Evolutionary conservation across 371 early-diverging fungal genomes (phyloP), one percentile per base, ranked within the genome.

Genomic region (Mortierella sp.): DNA sequence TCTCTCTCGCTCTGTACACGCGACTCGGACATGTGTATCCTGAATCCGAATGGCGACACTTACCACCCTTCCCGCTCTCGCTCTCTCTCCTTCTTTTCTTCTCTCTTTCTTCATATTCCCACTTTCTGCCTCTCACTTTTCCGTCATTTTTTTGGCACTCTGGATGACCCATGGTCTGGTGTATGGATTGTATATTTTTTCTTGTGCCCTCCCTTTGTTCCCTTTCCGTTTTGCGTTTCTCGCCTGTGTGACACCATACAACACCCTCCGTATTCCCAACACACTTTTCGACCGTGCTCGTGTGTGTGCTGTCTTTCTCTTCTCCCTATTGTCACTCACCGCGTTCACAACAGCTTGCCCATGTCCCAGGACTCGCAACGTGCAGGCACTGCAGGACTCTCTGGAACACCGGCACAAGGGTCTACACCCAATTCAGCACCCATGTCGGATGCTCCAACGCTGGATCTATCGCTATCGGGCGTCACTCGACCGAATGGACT

Each of bases 321-420:
- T 18, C 5, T 51, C 51, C 18, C n/a, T 39, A 27, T 43, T 28
- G 43, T 3, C 19, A 7, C 34, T 31, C 18, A 4, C 24, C 49
- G 50, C 58, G 27, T 50, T 41, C 50, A 50, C 61, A 27, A 13
- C 12, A 58, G 56, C 38, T 45, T 31, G 9, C 23, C 21, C n/a
- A 50, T 45, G 38, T 56, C 57, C 39, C 51, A 52, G 28, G 51
- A 51, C 19, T 43, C 42, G 28, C 30, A 9, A 9, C 49, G 24
- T 49, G 52, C 51, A 28, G 52, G 51, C 16, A 51, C 27, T 38
- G 61, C 43, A 38, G 52, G 45, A 60, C 10, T 34, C 34, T 42
- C 51, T 51, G 52, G 27, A n/a, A 30, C 27, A 24, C 27, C 14
- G 4, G 27, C 2, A n/a, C 26, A 50, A 12, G 14, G 1, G 28